Conservation (phyloP, 257 asterid species). For the Datura wrightii region DNA sequence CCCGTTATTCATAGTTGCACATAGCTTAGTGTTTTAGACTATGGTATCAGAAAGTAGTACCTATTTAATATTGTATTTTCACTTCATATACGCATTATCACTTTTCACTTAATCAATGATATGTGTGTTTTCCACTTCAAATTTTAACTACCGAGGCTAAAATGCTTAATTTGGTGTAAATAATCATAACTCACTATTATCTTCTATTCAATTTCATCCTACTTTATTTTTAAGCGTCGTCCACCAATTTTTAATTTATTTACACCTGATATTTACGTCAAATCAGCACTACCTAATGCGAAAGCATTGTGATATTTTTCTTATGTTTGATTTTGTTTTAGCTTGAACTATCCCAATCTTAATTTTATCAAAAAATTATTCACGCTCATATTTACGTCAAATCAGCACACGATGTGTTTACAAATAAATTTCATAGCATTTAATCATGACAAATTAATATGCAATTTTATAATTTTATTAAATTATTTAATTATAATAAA, state of each 20-base stretch:
- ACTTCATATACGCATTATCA: background rate
- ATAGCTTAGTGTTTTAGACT: background rate
- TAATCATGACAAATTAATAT: background rate
- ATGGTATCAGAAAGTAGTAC: background rate
- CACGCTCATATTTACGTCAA: background rate
- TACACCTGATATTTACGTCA: too few relatives aligned
- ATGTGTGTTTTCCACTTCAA: background rate
- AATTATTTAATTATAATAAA: background rate
- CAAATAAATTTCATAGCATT: background rate
- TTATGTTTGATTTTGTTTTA: too few relatives aligned
- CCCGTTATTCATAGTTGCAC: background rate
- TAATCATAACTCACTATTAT: background rate
- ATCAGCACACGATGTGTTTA: background rate
- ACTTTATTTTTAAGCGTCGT: too few relatives aligned
- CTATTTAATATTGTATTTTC: background rate
- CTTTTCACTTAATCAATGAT: background rate
- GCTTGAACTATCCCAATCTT: too few relatives aligned
- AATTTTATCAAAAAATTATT: background rate
- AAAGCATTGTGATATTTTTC: background rate
- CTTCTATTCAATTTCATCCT: background rate
- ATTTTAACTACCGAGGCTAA: background rate
- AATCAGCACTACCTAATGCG: too few relatives aligned
- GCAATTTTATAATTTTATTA: background rate
- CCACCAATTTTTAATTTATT: too few relatives aligned
- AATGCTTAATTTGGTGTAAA: background rate